Base-by-base conservation (phyloP, 1,284 basidiomycete species). In the Moesziomyces sp. region DNA sequence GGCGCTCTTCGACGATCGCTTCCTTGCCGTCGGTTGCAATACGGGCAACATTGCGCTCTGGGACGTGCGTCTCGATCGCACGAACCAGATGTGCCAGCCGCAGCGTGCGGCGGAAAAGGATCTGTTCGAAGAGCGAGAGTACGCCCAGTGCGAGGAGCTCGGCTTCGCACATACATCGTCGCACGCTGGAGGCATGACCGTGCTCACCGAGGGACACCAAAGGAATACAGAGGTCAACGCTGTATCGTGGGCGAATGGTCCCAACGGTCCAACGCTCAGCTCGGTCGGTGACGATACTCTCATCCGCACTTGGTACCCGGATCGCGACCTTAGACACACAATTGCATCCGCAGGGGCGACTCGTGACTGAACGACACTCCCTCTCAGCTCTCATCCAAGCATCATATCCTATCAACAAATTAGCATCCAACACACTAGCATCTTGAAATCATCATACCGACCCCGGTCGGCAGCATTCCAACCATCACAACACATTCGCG, bases 241-340 rank as follows among this genome's bases (percentile, higher is more conserved):
- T 13, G 72, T 83, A 13, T 52, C 76, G 1, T 83, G 81, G 81
- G 69, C 70, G 2, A 68, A 71, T 23, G 79, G 78, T 10, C 72
- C 78, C 5, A 56, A 74, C 26, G 81, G 81, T 8, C 74, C 78
- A n/a, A 78, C 67, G 18, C 49, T 83, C 43, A 75, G 68, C 33
- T 77, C 76, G 10, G 71, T 70, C 0, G 74, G 80, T 11, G 81
- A 83, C 52, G 81, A 83, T 50, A 65, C 62, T n/a, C 72, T 60
- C n/a, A 57, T 81, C 10, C 71, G 79, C 18, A 65, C 64, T 8
- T 83, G 81, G 81, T 60, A 59, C 49, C 81, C 84, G 91, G 52
- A 88, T 90, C 54, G 85, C 0, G 35, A 14, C 8, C 18, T 53
- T 3, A 46, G 70, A 4, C 38, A 63, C 14, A 4, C 48, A 3